phyloP scores from a whole-genome alignment of 805 yeast genomes.

The Sporopachydermia lactativora region DNA sequence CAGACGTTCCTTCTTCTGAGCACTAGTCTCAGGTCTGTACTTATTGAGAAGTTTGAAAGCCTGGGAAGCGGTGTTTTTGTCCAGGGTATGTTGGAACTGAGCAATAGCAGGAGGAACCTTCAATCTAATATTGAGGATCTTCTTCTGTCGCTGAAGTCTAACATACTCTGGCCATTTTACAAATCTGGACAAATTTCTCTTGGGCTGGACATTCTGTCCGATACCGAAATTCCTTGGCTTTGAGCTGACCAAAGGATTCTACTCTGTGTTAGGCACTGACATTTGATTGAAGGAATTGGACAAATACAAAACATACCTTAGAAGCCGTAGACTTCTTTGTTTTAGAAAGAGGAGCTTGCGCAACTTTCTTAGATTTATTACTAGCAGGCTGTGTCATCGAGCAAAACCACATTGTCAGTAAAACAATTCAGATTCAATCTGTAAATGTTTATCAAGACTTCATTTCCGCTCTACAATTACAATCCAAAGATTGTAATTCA shows the following conservation, averaged over 20 bases:
- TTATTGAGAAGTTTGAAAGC: conserved; percentile 95
- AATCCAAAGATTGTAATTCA: conserved; percentile 3
- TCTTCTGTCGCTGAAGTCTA: conserved; percentile 97
- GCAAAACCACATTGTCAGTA: conserved; percentile 11
- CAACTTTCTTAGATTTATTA: conserved; percentile 62
- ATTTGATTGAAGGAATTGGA: not conserved
- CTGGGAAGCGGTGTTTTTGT: conserved; percentile 97
- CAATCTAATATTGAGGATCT: conserved; percentile 86
- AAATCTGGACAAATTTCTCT: conserved; percentile 90
- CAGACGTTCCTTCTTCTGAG: conserved; percentile 98
- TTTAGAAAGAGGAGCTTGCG: conserved; percentile 95
- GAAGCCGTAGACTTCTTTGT: conserved; percentile 42
- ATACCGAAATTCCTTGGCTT: conserved; percentile 91
- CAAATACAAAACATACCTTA: conserved; percentile 15
- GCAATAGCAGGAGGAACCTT: conserved; percentile 99
- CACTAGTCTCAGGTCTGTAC: conserved; percentile 96
- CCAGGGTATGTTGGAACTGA: conserved; percentile 91
- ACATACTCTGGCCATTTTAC: conserved; percentile 99
- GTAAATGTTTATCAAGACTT: conserved; percentile 1
- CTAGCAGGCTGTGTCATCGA: conserved; percentile 44
- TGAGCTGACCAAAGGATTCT: conserved; percentile 82
- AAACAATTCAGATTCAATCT: conserved; percentile 2
- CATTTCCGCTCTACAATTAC: not conserved
- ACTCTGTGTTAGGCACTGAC: conserved; percentile 12
- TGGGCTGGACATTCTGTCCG: conserved; percentile 92